Percentiles rank a stretch among this genome's conserved stretches.
Conservation (phyloP, 169 alveolate genomes). For the Besnoitia besnoiti region DNA sequence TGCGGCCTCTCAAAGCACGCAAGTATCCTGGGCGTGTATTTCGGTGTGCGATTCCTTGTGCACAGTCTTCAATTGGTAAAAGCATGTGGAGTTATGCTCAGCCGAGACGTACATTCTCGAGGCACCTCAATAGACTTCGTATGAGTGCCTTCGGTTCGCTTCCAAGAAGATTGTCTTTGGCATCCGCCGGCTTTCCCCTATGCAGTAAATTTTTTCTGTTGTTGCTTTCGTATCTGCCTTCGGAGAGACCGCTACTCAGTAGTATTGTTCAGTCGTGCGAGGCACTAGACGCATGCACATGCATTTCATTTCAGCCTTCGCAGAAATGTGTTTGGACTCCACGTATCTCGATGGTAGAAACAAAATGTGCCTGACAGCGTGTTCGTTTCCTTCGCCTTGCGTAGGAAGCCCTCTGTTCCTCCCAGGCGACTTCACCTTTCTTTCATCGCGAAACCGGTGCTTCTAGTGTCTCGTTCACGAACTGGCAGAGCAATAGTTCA, state of each 20-base stretch:
- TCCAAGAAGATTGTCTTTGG: neutral
- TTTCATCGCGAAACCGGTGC: too few species aligned
- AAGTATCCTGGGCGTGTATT: neutral
- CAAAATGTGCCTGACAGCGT: too few species aligned
- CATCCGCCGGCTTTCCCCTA: neutral
- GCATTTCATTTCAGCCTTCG: neutral
- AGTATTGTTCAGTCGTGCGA: neutral
- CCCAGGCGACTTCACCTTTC: too few species aligned
- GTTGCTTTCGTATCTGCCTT: neutral
- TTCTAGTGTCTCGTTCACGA: too few species aligned
- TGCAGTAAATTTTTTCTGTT: neutral
- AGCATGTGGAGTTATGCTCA: neutral
- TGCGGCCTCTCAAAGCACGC: neutral
- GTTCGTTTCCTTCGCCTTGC: too few species aligned
- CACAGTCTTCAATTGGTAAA: neutral
- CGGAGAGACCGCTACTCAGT: neutral
- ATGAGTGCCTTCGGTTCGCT: neutral
- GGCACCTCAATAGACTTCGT: too few species aligned
- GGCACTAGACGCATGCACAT: neutral
- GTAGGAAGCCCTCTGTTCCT: too few species aligned
- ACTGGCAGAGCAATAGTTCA: too few species aligned
- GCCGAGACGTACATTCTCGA: neutral
- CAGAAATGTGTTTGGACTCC: neutral
- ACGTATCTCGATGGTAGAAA: too few species aligned
- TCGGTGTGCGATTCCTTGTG: neutral